Evolutionary conservation across 164 flowering plant species (phyloP), one percentile per base, ranked within the genome.

Genomic region (Berberis vulgaris): DNA sequence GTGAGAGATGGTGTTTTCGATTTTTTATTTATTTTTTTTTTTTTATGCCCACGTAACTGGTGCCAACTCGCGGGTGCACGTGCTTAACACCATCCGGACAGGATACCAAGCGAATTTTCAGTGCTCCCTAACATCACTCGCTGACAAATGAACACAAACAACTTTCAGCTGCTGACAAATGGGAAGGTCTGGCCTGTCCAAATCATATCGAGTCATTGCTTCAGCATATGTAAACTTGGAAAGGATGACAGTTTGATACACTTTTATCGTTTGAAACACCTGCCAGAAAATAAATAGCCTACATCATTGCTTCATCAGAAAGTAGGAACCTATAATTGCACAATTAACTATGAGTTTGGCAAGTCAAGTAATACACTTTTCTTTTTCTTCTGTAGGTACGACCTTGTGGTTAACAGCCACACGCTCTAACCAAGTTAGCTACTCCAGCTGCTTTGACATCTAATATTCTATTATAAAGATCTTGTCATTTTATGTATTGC

Each of bases 391-490:
- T 26, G 26, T 26, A 26, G 26, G 26, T 26, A 26, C 86, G 86
- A 84, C 93, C 89, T 82, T 85, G 87, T 83, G 88, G 89, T 82
- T 89, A 84, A 83, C 90, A 84, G 91, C 89, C 89, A 83, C 86
- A 84, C 86, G 91, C 86, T 85, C 88, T 81, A 84, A 73, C 94
- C 94, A 86, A 78, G 86, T 86, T 87, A 86, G 90, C 88, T 84
- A 83, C 78, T 84, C 86, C 85, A 83, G 88, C 89, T 26, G 26
- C 26, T 26, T 26, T 26, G 26, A 26, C 26, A 84, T 92, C 87
- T 49, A 92, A 89, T 57, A 44, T 44, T 49, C 49, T 41, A 43
- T 4, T 6, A n/a, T 11, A 11, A 41, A 40, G 45, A 47, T 45
- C 54, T 42, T 26, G 8, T 2, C 26, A 26, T 26, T 26, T 26